A percentile compares a stretch with the other conserved stretches of the same genome.
Conservation (phyloP, 345 rosid species). For the Capsella bursapastoris region DNA sequence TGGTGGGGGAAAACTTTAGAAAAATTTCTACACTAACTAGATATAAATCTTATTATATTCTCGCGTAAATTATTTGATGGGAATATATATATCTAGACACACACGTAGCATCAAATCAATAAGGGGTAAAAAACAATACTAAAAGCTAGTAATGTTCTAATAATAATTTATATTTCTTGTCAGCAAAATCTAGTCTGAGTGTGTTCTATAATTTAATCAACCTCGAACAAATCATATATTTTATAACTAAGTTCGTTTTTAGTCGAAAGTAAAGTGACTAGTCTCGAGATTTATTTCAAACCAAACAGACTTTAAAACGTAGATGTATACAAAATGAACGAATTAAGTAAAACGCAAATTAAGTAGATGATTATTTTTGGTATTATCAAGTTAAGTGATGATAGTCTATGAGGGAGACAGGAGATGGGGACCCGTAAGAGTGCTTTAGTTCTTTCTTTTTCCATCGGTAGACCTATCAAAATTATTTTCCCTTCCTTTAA, state of each 20-base stretch:
- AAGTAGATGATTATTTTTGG: background rate
- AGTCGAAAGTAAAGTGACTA: constrained; percentile 21
- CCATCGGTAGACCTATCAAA: constrained; percentile 45
- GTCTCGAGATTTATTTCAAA: constrained; percentile 7
- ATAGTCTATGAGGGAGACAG: constrained; percentile 52
- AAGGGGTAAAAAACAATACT: constrained; percentile 20
- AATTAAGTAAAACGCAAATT: constrained; percentile 23
- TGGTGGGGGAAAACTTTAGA: constrained; percentile 45
- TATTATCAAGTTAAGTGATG: constrained; percentile 33
- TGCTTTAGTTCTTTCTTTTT: constrained; percentile 74
- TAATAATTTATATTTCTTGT: background rate
- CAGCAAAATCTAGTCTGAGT: constrained; percentile 21
- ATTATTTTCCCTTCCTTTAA: constrained; percentile 62
- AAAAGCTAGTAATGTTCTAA: background rate
- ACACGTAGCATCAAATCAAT: constrained; percentile 42
- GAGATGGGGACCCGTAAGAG: constrained; percentile 62
- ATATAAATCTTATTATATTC: constrained; percentile 42
- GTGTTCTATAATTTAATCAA: constrained; percentile 23
- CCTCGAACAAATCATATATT: background rate
- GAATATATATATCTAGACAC: constrained; percentile 35
- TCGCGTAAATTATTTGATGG: constrained; percentile 42
- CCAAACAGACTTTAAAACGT: constrained; percentile 19
- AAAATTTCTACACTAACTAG: constrained; percentile 17
- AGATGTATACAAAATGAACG: constrained; percentile 14
- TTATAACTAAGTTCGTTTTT: constrained; percentile 15